Percentiles rank a stretch among this genome's conserved stretches.
These are phyloP conservation scores for Salix exigua DNA, from an alignment of 345 rosid species.

Conservation along the genomic window DNA sequence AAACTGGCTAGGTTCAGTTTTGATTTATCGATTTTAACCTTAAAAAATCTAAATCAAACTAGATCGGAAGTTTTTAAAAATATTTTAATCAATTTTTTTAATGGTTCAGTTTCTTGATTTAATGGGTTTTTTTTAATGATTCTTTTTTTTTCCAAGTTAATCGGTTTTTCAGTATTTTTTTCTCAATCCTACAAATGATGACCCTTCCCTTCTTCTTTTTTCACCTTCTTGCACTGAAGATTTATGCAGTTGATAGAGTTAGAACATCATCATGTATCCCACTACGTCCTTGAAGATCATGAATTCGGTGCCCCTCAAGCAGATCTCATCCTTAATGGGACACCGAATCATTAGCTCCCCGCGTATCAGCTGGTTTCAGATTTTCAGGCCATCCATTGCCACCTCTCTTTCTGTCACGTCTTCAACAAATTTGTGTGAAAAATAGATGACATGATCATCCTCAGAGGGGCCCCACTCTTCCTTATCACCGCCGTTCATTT, in stretches of 20 bases:
- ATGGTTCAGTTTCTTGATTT: too few species aligned
- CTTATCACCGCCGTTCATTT: constrained; percentile 14
- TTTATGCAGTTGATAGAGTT: neutral
- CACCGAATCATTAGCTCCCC: constrained; percentile 17
- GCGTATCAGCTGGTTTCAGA: constrained; percentile 1
- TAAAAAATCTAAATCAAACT: too few species aligned
- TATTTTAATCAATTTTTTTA: too few species aligned
- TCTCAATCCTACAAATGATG: neutral
- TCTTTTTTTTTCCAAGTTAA: too few species aligned
- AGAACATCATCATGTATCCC: neutral
- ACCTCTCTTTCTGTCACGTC: constrained; percentile 4
- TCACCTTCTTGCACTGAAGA: neutral
- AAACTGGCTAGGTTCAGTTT: too few species aligned
- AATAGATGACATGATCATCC: constrained; percentile 18
- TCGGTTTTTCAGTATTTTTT: too few species aligned
- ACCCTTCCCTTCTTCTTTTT: neutral
- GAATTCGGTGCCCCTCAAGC: constrained; percentile 4
- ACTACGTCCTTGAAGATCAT: neutral
- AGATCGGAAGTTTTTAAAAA: too few species aligned
- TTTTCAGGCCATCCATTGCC: neutral
- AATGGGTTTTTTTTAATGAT: too few species aligned
- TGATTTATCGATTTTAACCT: too few species aligned
- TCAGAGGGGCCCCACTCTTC: constrained; percentile 22
- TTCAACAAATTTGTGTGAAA: constrained; percentile 21
- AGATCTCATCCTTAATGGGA: neutral